phyloP scores from a whole-genome alignment of 2,329 filamentous ascomycete genomes.

The Diaporthe eres region DNA sequence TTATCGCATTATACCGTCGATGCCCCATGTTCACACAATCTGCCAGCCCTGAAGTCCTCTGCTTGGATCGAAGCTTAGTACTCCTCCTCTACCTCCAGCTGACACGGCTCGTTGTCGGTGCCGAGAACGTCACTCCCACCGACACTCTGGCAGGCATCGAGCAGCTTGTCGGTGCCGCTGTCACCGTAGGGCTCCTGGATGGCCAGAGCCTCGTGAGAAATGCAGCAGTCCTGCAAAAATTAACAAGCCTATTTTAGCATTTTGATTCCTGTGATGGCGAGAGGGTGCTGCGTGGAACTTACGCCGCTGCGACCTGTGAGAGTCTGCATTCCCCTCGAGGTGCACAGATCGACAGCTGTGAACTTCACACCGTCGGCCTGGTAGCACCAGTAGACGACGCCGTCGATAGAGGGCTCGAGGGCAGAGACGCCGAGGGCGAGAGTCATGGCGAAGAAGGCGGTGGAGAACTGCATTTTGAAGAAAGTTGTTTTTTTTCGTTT shows the following conservation, averaged over 20 bases:
- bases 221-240: not conserved
- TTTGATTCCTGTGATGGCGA: not conserved
- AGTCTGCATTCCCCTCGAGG: conserved; percentile 8
- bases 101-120: conserved; percentile 3
- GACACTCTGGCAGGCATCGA: not conserved
- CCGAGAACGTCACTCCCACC: not conserved
- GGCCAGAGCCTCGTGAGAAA: not conserved
- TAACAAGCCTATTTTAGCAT: not conserved
- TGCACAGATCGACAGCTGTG: not conserved
- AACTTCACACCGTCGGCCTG: conserved; percentile 3
- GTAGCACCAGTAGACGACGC: conserved; percentile 13
- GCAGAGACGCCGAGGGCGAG: conserved; percentile 3
- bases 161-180: not conserved
- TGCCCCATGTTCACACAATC: not conserved
- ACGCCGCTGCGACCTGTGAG: conserved; percentile 1
- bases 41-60: not conserved
- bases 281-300: not conserved
- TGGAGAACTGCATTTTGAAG: conserved; percentile 9
- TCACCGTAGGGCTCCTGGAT: conserved; percentile 9
- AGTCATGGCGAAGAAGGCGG: conserved; percentile 8
- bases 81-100: not conserved
- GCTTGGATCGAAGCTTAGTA: not conserved
- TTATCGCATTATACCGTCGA: not conserved
- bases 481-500: not conserved
- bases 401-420: not conserved